Evolutionary conservation across 768 basidiomycete species (phyloP).

Genomic region (Cystofilobasidium capitatum): DNA sequence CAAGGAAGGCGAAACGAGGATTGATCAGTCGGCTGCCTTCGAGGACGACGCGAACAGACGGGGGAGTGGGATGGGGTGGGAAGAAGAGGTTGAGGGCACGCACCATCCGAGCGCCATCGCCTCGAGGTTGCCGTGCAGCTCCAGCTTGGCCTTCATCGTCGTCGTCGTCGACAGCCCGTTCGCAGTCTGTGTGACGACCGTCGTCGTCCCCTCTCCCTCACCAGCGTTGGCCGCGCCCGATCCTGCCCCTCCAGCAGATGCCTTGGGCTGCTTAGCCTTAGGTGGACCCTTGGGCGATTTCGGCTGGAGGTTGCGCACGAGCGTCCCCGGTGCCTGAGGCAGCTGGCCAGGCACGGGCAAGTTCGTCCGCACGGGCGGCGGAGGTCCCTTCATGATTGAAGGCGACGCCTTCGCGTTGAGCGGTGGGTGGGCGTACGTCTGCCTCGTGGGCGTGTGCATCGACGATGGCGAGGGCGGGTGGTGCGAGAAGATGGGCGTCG

Average conservation of each 20-base stretch:
- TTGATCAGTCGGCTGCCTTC: slow-evolving; percentile 3
- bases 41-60: neutral
- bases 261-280: neutral
- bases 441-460: neutral
- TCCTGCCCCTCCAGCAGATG: neutral
- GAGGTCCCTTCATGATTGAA: too few species aligned
- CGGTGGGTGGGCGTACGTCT: neutral
- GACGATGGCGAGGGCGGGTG: neutral
- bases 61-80: neutral
- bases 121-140: slow-evolving; percentile 5
- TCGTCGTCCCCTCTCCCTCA: too few species aligned
- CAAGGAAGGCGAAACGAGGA: neutral
- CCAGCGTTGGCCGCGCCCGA: neutral
- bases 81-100: neutral
- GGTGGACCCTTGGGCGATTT: slow-evolving; percentile 1
- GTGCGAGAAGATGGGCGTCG: neutral
- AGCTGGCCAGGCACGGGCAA: neutral
- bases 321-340: too few species aligned
- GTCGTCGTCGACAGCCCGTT: neutral
- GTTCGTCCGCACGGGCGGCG: slow-evolving; percentile 6
- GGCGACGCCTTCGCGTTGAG: neutral
- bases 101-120: slow-evolving; percentile 21
- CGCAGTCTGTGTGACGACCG: neutral
- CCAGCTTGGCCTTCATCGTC: slow-evolving; percentile 17
- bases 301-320: slow-evolving; percentile 5